These are phyloP conservation scores for Ascochyta pisi DNA, from an alignment of 2,329 filamentous ascomycete species.

Conservation along the genomic window DNA sequence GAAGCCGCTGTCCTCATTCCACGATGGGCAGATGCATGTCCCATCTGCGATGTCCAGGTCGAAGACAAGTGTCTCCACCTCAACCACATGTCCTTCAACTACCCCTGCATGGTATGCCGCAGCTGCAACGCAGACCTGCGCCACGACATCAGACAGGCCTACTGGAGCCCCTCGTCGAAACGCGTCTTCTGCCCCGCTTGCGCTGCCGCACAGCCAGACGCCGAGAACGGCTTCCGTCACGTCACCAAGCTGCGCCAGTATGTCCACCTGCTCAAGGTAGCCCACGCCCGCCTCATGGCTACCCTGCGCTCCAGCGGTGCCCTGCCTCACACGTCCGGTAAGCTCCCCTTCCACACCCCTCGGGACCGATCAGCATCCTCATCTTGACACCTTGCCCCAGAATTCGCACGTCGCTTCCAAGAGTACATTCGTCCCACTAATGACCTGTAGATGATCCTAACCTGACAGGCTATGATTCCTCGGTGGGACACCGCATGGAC, in stretches of 20 bases:
- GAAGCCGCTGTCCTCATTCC: constrained; percentile 54
- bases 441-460: constrained; percentile 69
- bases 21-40: constrained; percentile 74
- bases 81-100: constrained; percentile 81
- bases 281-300: constrained; percentile 84
- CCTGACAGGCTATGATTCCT: constrained; percentile 69
- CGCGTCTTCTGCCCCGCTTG: constrained; percentile 76
- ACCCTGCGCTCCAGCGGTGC: constrained; percentile 85
- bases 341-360: constrained; percentile 33
- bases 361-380: constrained; percentile 32
- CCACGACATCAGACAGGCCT: constrained; percentile 70
- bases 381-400: constrained; percentile 42
- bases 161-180: constrained; percentile 72
- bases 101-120: constrained; percentile 73
- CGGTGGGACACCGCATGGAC: constrained; percentile 66
- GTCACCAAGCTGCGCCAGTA: constrained; percentile 93
- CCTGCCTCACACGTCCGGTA: constrained; percentile 73
- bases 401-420: constrained; percentile 39
- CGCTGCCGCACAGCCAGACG: constrained; percentile 63
- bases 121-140: constrained; percentile 79
- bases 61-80: constrained; percentile 89
- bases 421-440: constrained; percentile 41
- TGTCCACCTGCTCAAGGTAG: constrained; percentile 89
- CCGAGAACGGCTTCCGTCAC: constrained; percentile 69
- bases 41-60: constrained; percentile 81